These are phyloP conservation scores for Silene latifolia DNA, from an alignment of 148 eudicot genomes.

Conservation along the genomic window DNA sequence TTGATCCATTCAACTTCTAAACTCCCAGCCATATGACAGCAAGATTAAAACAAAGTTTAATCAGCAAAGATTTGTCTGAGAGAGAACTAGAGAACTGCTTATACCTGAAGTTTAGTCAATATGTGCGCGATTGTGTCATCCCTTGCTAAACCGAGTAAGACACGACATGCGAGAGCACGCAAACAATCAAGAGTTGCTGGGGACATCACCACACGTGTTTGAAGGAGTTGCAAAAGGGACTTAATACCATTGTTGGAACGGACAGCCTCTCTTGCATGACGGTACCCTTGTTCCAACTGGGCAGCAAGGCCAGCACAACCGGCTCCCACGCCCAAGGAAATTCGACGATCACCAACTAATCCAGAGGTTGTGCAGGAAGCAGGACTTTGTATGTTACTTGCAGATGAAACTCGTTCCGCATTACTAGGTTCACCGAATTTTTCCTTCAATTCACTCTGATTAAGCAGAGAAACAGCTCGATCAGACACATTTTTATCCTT, in stretches of 20 bases:
- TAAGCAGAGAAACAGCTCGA: slow-evolving; percentile 36
- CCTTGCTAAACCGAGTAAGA: slow-evolving; percentile 94
- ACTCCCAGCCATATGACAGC: background rate
- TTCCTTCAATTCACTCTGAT: slow-evolving; percentile 60
- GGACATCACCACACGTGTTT: slow-evolving; percentile 72
- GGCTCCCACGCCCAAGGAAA: slow-evolving; percentile 83
- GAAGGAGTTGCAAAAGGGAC: slow-evolving; percentile 90
- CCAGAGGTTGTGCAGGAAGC: slow-evolving; percentile 59
- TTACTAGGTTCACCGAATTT: slow-evolving; percentile 53
- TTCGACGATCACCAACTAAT: slow-evolving; percentile 94
- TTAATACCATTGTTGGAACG: slow-evolving; percentile 96
- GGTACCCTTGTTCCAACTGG: slow-evolving; percentile 88
- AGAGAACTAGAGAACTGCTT: background rate
- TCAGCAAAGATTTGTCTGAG: background rate
- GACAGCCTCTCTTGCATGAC: slow-evolving; percentile 96
- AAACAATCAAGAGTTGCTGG: slow-evolving; percentile 87
- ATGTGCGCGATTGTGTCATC: slow-evolving; percentile 95
- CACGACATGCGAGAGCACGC: slow-evolving; percentile 98
- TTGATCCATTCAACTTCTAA: background rate
- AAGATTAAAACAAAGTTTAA: background rate
- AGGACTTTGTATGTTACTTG: slow-evolving; percentile 45
- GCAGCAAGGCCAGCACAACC: slow-evolving; percentile 98
- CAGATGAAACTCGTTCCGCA: slow-evolving; percentile 49
- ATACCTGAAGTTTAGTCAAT: slow-evolving; percentile 94
- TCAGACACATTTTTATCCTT: slow-evolving; percentile 53